Percentiles rank a stretch among this genome's conserved stretches.
Evolutionary conservation across 306 rosid species (phyloP).

Genomic region (Canavalia ensiformis): DNA sequence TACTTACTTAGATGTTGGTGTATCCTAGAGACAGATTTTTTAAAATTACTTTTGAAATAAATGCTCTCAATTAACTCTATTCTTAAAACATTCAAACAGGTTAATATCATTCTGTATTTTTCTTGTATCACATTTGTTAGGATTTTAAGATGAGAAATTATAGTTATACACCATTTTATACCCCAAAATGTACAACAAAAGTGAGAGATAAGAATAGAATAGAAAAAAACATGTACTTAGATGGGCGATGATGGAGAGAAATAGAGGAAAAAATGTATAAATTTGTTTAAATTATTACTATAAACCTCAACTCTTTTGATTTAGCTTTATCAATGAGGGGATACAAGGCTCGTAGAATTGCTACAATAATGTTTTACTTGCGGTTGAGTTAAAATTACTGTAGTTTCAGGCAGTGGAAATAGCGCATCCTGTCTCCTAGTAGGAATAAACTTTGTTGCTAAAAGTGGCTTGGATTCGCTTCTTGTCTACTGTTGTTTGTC

Average conservation of each 20-base stretch:
- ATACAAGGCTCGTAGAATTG: background rate
- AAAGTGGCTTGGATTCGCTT: conserved; percentile 27
- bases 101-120: background rate
- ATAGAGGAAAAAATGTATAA: no score
- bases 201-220: no score
- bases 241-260: no score
- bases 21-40: background rate
- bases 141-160: no score
- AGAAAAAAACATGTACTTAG: no score
- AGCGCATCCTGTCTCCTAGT: background rate
- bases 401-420: background rate
- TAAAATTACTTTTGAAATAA: background rate
- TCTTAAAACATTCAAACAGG: background rate
- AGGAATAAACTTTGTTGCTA: conserved; percentile 16
- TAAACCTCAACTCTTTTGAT: background rate
- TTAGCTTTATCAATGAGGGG: conserved; percentile 6
- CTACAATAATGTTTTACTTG: background rate
- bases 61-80: background rate
- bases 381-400: background rate
- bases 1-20: conserved; percentile 13
- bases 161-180: no score
- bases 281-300: no score
- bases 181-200: no score
- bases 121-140: background rate
- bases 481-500: conserved; percentile 25